Percentiles rank a stretch among this genome's conserved stretches.
phyloP scores from a whole-genome alignment of 352 stramenopile genomes.

The Globisporangium yorkense region DNA sequence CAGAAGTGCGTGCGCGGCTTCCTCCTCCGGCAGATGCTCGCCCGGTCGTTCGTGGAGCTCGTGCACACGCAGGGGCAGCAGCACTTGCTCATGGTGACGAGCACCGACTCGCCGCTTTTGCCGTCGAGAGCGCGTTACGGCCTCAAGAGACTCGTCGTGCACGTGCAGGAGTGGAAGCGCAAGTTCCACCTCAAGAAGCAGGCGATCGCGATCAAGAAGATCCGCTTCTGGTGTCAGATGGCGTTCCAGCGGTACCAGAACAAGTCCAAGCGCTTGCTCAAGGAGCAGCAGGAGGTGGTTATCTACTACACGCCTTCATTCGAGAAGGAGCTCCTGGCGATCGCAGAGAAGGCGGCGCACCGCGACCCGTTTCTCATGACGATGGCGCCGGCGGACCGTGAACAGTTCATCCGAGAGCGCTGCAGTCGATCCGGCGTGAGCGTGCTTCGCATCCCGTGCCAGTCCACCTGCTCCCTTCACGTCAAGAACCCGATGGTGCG shows the following conservation, averaged over 20 bases:
- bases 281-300: slow-evolving; percentile 56
- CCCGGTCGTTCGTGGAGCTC: slow-evolving; percentile 40
- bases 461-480: slow-evolving; percentile 12
- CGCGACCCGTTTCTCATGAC: slow-evolving; percentile 64
- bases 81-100: slow-evolving; percentile 35
- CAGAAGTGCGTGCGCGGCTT: slow-evolving; percentile 58
- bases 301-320: slow-evolving; percentile 68
- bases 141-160: slow-evolving; percentile 40
- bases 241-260: slow-evolving; percentile 57
- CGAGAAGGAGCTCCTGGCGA: slow-evolving; percentile 45
- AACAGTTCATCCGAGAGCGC: slow-evolving; percentile 38
- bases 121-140: slow-evolving; percentile 29
- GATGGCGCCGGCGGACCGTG: slow-evolving; percentile 32
- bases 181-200: slow-evolving; percentile 49
- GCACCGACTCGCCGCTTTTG: slow-evolving; percentile 22
- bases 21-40: slow-evolving; percentile 43
- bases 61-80: slow-evolving; percentile 38
- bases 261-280: slow-evolving; percentile 44
- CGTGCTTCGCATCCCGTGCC: slow-evolving; percentile 35
- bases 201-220: slow-evolving; percentile 66
- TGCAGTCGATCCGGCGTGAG: slow-evolving; percentile 50
- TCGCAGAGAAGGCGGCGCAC: slow-evolving; percentile 39
- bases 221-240: slow-evolving; percentile 74
- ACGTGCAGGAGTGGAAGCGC: slow-evolving; percentile 53
- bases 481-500: slow-evolving; percentile 19